A percentile compares a stretch with the other conserved stretches of the same genome.
phyloP scores from a whole-genome alignment of 2,329 filamentous ascomycete species.

The Diplocarpon mali region DNA sequence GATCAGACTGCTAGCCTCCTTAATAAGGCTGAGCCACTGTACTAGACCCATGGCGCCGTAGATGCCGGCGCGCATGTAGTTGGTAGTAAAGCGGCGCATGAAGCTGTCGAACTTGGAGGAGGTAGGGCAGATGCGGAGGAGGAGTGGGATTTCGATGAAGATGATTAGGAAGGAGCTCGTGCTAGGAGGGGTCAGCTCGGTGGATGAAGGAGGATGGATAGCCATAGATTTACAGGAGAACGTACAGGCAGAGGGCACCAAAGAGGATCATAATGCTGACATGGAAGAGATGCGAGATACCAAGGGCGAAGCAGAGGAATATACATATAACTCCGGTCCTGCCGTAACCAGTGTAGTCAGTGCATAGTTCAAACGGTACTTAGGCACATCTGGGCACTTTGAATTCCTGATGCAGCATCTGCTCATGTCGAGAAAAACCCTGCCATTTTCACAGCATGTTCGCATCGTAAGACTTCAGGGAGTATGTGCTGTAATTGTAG shows the following conservation, averaged over 20 bases:
- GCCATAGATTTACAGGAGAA: slow-evolving; percentile 8
- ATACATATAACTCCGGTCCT: slow-evolving; percentile 63
- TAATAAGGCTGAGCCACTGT: slow-evolving; percentile 72
- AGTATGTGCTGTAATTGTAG: neutral
- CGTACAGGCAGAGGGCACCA: slow-evolving; percentile 43
- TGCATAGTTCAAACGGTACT: neutral
- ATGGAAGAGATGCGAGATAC: slow-evolving; percentile 57
- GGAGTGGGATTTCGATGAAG: slow-evolving; percentile 84
- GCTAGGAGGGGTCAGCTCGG: slow-evolving; percentile 33
- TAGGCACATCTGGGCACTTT: too few relatives aligned
- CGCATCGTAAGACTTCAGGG: too few relatives aligned
- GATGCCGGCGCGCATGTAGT: slow-evolving; percentile 89
- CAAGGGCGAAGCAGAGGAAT: slow-evolving; percentile 58
- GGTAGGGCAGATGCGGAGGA: slow-evolving; percentile 95
- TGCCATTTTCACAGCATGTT: neutral
- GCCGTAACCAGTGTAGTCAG: slow-evolving; percentile 15
- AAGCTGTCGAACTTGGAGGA: slow-evolving; percentile 78
- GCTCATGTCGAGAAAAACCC: neutral
- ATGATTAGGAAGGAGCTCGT: slow-evolving; percentile 62
- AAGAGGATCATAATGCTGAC: slow-evolving; percentile 34
- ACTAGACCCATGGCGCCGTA: slow-evolving; percentile 71
- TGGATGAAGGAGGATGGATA: neutral
- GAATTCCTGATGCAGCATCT: neutral
- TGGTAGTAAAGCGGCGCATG: slow-evolving; percentile 87
- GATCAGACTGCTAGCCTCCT: slow-evolving; percentile 60